phyloP scores from a whole-genome alignment of 2,329 filamentous ascomycete species.

The Colletotrichum lentis region DNA sequence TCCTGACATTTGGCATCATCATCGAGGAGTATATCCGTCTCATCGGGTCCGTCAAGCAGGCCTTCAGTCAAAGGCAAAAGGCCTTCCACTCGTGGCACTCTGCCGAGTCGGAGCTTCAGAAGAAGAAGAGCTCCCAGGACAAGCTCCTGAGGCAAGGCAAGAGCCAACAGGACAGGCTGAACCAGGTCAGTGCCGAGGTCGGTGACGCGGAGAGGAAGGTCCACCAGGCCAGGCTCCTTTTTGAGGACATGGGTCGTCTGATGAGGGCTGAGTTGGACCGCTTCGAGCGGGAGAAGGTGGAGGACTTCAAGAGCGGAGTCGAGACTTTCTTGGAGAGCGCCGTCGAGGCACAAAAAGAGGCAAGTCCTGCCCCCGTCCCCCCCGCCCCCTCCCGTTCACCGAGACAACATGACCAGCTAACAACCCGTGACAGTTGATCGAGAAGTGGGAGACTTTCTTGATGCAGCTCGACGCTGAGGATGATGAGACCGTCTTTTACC shows the following conservation, averaged over 20 bases:
- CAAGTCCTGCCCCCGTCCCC: constrained; percentile 59
- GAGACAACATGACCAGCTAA: constrained; percentile 38
- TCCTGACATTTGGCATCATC: constrained; percentile 94
- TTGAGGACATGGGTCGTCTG: constrained; percentile 95
- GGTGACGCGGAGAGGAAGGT: constrained; percentile 94
- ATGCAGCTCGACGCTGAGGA: constrained; percentile 96
- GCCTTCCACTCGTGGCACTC: constrained; percentile 94
- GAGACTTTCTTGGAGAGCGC: constrained; percentile 98
- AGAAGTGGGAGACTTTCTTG: constrained; percentile 98
- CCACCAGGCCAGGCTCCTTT: constrained; percentile 86
- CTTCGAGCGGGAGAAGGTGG: constrained; percentile 97
- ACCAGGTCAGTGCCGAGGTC: constrained; percentile 91
- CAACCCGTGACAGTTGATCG: constrained; percentile 63
- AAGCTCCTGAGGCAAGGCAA: constrained; percentile 95
- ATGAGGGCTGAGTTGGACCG: constrained; percentile 92
- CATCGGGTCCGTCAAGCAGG: constrained; percentile 93
- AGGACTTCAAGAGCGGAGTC: constrained; percentile 97
- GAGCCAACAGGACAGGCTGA: constrained; percentile 93
- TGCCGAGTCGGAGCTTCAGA: constrained; percentile 88
- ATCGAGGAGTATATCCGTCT: constrained; percentile 98
- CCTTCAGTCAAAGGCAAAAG: constrained; percentile 92
- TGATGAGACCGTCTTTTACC: constrained; percentile 75
- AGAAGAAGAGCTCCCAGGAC: constrained; percentile 88
- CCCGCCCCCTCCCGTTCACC: neutral
- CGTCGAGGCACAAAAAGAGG: constrained; percentile 98